Conservation (phyloP, 768 basidiomycete genomes). For the Lentinus brumalis region DNA sequence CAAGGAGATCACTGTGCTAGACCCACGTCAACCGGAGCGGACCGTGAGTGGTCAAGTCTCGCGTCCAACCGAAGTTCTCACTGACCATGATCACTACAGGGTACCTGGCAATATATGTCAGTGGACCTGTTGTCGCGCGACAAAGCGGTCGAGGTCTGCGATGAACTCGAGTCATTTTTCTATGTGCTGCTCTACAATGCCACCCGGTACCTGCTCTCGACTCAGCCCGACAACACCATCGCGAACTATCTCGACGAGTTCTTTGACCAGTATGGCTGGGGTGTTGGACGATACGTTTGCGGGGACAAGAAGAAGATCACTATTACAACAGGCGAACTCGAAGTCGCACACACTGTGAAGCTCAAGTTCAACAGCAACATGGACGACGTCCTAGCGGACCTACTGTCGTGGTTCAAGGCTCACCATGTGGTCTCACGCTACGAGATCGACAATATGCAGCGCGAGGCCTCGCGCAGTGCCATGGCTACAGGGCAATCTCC, state of each 20-base stretch:
- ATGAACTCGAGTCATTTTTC: slow-evolving; percentile 22
- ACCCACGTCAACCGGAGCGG: neutral
- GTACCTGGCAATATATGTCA: slow-evolving; percentile 21
- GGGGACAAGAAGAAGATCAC: neutral
- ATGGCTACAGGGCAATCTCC: no score
- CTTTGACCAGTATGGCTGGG: neutral
- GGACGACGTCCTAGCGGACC: neutral
- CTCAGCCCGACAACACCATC: neutral
- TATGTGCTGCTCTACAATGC: slow-evolving; percentile 15
- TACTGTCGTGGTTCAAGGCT: neutral
- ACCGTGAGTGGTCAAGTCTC: neutral
- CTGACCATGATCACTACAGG: neutral
- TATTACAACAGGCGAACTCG: neutral
- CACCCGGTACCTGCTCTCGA: slow-evolving; percentile 5
- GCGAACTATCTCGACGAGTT: slow-evolving; percentile 1
- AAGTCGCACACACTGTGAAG: neutral
- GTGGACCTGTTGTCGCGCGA: neutral
- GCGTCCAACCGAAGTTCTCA: neutral
- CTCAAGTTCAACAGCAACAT: neutral
- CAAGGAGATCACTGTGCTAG: neutral
- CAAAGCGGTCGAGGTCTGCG: slow-evolving; percentile 3
- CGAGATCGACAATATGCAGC: neutral
- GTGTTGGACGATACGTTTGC: neutral
- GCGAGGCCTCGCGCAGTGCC: no score
- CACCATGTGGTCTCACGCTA: neutral